These are phyloP conservation scores for Solanum sitiens DNA, from an alignment of 257 asterid species.

Conservation along the genomic window DNA sequence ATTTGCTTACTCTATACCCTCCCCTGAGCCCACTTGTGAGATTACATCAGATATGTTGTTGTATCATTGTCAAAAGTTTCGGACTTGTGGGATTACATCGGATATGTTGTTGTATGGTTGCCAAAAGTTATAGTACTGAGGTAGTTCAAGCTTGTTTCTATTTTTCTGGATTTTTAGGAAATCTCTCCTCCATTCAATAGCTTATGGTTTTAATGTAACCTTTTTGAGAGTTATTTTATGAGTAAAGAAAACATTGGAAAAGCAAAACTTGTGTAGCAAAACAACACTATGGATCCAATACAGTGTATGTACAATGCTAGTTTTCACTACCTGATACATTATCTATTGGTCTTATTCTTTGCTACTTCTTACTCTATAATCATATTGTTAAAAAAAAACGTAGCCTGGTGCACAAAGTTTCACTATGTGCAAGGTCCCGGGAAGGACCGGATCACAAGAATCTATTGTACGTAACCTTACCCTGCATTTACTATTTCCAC, in stretches of 20 bases:
- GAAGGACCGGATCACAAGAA: neutral
- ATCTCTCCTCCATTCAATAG: neutral
- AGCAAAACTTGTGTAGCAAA: neutral
- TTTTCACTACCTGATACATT: neutral
- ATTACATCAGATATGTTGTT: neutral
- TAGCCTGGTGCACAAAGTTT: neutral
- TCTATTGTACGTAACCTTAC: neutral
- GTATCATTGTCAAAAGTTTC: neutral
- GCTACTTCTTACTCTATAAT: neutral
- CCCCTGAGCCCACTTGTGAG: neutral
- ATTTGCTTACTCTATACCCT: neutral
- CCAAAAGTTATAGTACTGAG: neutral
- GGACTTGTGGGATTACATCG: neutral
- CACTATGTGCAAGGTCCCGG: neutral
- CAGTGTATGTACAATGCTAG: neutral
- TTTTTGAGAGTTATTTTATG: neutral
- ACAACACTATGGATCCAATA: neutral
- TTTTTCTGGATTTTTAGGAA: neutral
- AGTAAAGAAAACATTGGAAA: neutral
- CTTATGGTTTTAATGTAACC: neutral
- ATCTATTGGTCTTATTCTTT: neutral
- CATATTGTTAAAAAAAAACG: neutral
- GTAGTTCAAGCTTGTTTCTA: neutral
- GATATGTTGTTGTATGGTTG: neutral
- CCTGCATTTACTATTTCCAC: neutral